Percentiles rank a stretch among this genome's conserved stretches.
phyloP scores from a whole-genome alignment of 2,329 filamentous ascomycete species.

The Bipolaris bicolor region DNA sequence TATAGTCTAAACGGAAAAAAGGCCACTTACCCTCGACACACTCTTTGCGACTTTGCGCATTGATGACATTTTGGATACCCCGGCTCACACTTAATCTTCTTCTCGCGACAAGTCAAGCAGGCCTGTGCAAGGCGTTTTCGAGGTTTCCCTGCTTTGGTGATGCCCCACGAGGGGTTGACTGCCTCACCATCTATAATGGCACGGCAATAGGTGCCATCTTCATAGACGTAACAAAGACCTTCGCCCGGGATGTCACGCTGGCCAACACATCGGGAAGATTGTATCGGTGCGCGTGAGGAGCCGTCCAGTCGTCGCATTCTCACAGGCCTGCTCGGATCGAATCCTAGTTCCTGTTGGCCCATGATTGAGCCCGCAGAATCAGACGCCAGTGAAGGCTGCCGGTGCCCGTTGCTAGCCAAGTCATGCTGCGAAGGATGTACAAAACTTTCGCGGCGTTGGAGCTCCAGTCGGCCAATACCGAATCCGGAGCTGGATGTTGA shows the following conservation, averaged over 20 bases:
- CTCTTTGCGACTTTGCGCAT: constrained; percentile 87
- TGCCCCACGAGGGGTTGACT: constrained; percentile 90
- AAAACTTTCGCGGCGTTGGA: constrained; percentile 32
- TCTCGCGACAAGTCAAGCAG: constrained; percentile 91
- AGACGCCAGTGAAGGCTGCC: constrained; percentile 34
- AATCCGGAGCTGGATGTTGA: constrained; percentile 33
- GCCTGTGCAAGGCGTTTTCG: constrained; percentile 89
- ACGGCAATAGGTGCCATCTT: constrained; percentile 82
- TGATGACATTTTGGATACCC: constrained; percentile 86
- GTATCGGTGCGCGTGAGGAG: constrained; percentile 41
- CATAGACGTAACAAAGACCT: constrained; percentile 83
- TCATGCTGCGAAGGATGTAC: constrained; percentile 33
- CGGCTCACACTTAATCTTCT: constrained; percentile 97
- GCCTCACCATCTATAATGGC: constrained; percentile 83
- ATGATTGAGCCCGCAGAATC: constrained; percentile 26
- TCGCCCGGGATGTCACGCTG: constrained; percentile 72
- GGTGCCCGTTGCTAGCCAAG: constrained; percentile 25
- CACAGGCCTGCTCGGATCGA: constrained; percentile 35
- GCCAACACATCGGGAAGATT: constrained; percentile 45
- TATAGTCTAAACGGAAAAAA: background rate
- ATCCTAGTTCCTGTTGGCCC: constrained; percentile 37
- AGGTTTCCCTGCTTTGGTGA: constrained; percentile 92
- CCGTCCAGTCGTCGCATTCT: constrained; percentile 42
- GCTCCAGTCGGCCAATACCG: constrained; percentile 28
- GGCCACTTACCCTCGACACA: constrained; percentile 70